These are phyloP conservation scores for Cryphonectria radicalis DNA, from an alignment of 2,329 filamentous ascomycete genomes.

Conservation along the genomic window DNA sequence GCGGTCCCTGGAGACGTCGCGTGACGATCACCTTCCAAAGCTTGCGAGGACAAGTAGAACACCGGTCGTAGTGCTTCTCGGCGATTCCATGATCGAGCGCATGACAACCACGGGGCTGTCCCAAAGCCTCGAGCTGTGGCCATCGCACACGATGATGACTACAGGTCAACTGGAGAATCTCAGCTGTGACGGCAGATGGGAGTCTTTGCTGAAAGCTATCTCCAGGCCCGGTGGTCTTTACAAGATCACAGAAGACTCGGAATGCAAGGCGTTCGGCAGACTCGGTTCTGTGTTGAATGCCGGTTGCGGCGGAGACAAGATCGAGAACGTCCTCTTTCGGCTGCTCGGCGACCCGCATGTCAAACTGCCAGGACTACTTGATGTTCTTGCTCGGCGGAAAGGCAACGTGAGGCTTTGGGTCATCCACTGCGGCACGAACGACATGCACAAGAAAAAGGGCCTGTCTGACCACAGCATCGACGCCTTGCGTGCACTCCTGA, in stretches of 20 bases:
- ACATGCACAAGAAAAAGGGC: constrained; percentile 30
- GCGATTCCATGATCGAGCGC: constrained; percentile 35
- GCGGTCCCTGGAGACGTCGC: constrained; percentile 1
- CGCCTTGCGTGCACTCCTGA: constrained; percentile 10
- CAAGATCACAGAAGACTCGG: not conserved
- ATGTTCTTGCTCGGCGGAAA: not conserved
- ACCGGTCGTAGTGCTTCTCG: constrained; percentile 28
- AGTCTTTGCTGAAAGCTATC: not conserved
- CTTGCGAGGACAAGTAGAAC: not conserved
- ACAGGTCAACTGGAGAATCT: not conserved
- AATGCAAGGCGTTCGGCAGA: not conserved
- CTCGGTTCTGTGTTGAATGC: constrained; percentile 30
- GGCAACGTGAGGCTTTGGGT: constrained; percentile 31
- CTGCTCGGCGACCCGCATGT: constrained; percentile 27
- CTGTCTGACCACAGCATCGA: constrained; percentile 22
- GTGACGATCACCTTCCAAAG: not conserved
- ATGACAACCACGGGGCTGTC: constrained; percentile 32
- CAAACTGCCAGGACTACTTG: constrained; percentile 4
- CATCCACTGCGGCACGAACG: constrained; percentile 33
- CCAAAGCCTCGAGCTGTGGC: constrained; percentile 29
- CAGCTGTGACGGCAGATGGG: not conserved
- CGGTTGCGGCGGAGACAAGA: constrained; percentile 35
- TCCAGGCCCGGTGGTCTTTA: not conserved
- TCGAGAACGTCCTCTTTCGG: constrained; percentile 33
- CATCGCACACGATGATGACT: constrained; percentile 21